A percentile compares a stretch with the other conserved stretches of the same genome.
phyloP scores from a whole-genome alignment of 2,329 filamentous ascomycete genomes.

The Metarhizium anisopliae region DNA sequence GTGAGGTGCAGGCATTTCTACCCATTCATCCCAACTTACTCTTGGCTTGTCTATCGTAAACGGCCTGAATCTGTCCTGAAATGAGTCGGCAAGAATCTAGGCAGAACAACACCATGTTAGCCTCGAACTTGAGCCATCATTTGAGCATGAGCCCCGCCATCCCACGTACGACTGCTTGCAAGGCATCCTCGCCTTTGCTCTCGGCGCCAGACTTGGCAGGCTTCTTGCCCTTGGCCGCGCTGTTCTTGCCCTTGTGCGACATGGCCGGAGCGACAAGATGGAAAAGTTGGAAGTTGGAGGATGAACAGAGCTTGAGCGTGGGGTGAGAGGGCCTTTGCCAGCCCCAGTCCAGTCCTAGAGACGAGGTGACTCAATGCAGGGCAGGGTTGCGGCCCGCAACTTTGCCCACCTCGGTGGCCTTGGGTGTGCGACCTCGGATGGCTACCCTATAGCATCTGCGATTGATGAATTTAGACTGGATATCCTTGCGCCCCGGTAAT shows the following conservation, averaged over 20 bases:
- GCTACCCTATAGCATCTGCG: neutral
- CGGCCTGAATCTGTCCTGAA: conserved; percentile 83
- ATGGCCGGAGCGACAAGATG: conserved; percentile 19
- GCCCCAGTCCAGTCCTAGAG: no score
- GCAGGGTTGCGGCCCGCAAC: neutral
- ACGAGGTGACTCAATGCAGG: conserved; percentile 1
- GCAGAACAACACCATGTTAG: conserved; percentile 10
- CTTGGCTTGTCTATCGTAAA: conserved; percentile 84
- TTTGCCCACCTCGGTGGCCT: neutral
- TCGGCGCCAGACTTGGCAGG: conserved; percentile 41
- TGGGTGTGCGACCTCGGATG: neutral
- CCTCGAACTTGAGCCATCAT: conserved; percentile 6
- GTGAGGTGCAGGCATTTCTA: neutral
- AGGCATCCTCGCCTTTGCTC: conserved; percentile 47
- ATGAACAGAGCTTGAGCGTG: neutral
- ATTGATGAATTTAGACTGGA: no score
- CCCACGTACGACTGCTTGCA: conserved; percentile 45
- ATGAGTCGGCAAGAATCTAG: conserved; percentile 85
- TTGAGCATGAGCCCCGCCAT: conserved; percentile 15
- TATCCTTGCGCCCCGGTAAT: no score
- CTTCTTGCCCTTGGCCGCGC: conserved; percentile 43
- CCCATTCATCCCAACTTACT: conserved; percentile 33
- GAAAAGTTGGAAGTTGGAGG: conserved; percentile 9
- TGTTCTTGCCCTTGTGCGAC: conserved; percentile 37
- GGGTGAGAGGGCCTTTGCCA: neutral